Base-by-base conservation (phyloP, 2,329 filamentous ascomycete species). In the Fusarium palustre region DNA sequence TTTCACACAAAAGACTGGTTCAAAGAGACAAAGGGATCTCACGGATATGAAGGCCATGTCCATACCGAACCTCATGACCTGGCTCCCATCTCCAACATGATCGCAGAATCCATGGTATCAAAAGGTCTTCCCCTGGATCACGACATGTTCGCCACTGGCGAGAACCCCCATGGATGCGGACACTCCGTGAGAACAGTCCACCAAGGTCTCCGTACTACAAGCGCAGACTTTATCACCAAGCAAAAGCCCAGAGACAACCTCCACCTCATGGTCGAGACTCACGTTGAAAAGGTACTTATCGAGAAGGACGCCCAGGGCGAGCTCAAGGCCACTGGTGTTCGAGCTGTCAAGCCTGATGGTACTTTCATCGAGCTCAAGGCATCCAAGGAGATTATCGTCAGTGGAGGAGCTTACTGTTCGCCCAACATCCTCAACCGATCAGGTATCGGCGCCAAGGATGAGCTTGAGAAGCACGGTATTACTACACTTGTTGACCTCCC, bases 1-100 rank as follows among this genome's bases (percentile, higher is more conserved):
- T 90, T 89, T 69, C 84, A 88, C 57, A 72, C 77, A 22, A 89
- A 89, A 71, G 77, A 83, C 30, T 88, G 86, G 86, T 87, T 88
- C 75, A 74, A 86, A 34, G 82, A 82, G 3, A 79, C 83, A 42
- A 73, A 79, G 11, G 77, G 78, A 4, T 79, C 79, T 10, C 87
- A 90, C 64, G 86, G 86, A 2, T 77, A 81, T 47, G 75, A 80
- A 12, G 87, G 87, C 0, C 84, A 83, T 22, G 77, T 90, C 2
- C 82, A 87, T 53, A 85, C 81, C 9, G 86, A 87, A 66, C 87
- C 87, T 0, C 86, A 89, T 62, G 86, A 88, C 62, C 77, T 88
- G 1, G 86, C 86, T 4, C 86, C 87, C 2, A 89, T 90, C 34
- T 87, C 86, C 4, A 77, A 88, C 45, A 79, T 85, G 31, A 75